A percentile compares a stretch with the other conserved stretches of the same genome.
Conservation (phyloP, 441 rosid genomes). For the Cnidoscolus chayamansa region DNA sequence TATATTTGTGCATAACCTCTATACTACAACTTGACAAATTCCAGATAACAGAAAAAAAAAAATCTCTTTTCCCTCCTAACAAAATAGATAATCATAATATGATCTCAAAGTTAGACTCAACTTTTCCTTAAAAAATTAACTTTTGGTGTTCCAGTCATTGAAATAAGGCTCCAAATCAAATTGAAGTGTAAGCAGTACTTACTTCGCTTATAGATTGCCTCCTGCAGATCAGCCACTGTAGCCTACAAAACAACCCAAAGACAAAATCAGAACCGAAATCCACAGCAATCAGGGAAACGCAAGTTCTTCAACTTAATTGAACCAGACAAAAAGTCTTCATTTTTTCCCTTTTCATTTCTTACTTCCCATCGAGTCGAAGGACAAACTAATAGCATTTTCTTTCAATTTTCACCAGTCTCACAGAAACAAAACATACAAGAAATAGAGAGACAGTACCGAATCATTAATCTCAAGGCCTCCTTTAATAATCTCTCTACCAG, state of each 20-base stretch:
- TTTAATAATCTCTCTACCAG: conserved; percentile 76
- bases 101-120: neutral
- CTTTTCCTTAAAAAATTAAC: neutral
- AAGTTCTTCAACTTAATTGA: neutral
- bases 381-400: neutral
- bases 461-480: conserved; percentile 72
- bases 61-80: neutral
- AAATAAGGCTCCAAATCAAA: neutral
- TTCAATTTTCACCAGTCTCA: conserved; percentile 4
- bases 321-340: neutral
- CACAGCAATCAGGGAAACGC: conserved; percentile 1
- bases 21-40: neutral
- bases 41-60: neutral
- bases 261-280: conserved; percentile 12
- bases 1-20: neutral
- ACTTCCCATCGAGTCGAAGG: neutral
- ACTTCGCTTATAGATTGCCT: conserved; percentile 77
- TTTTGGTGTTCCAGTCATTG: neutral
- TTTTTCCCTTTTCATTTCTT: neutral
- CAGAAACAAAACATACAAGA: conserved; percentile 14
- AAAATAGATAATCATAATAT: neutral
- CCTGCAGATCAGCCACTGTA: conserved; percentile 83
- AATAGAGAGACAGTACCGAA: conserved; percentile 40
- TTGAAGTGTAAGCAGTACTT: conserved; percentile 19
- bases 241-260: conserved; percentile 45